Percentiles rank a stretch among this genome's conserved stretches.
Evolutionary conservation across 2,329 filamentous ascomycete genomes (phyloP).

Genomic region (Penicillium fuscoglaucum): DNA sequence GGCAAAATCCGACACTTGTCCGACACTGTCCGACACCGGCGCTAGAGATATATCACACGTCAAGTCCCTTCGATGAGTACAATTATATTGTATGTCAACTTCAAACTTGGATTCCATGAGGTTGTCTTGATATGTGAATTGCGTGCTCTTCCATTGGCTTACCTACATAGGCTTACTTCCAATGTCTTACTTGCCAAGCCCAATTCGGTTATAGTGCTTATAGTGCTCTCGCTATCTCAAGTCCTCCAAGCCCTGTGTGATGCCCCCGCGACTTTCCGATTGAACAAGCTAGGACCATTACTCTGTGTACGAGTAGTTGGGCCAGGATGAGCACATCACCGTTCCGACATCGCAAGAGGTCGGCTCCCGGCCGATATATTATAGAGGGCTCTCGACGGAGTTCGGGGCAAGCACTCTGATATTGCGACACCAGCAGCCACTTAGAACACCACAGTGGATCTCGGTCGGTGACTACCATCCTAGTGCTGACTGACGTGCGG

Average conservation of each 20-base stretch:
- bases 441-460: constrained; percentile 2
- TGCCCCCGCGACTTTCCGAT: background rate
- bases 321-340: background rate
- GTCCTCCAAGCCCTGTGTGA: too few relatives aligned
- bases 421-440: constrained; percentile 18
- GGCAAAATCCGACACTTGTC: background rate
- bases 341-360: background rate
- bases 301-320: background rate
- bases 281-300: background rate
- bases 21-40: background rate
- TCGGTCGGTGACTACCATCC: background rate
- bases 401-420: background rate
- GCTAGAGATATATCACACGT: background rate
- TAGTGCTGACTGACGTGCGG: background rate
- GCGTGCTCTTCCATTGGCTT: background rate
- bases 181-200: background rate
- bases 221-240: background rate
- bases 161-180: too few relatives aligned
- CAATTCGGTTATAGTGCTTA: too few relatives aligned
- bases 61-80: background rate
- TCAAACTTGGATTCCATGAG: too few relatives aligned
- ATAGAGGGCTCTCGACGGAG: background rate
- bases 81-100: background rate
- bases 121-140: background rate
- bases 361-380: background rate